A percentile compares a stretch with the other conserved stretches of the same genome.
Conservation (phyloP, 108 stramenopile species). For the Mediolabrus comicus region DNA sequence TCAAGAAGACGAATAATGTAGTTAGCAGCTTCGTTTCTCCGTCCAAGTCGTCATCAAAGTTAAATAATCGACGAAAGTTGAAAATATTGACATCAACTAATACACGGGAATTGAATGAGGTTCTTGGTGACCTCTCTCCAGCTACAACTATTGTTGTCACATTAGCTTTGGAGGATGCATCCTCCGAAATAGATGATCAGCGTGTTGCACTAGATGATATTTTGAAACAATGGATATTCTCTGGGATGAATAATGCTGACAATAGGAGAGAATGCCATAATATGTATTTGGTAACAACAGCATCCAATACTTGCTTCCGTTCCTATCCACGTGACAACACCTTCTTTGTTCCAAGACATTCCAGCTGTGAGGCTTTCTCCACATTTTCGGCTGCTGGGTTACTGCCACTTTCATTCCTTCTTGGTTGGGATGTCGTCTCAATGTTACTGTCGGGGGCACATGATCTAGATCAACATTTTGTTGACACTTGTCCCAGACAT, state of each 20-base stretch:
- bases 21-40: not conserved
- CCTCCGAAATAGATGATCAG: not conserved
- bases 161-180: conserved; percentile 27
- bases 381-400: conserved; percentile 72
- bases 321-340: conserved; percentile 21
- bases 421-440: conserved; percentile 72
- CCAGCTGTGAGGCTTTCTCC: conserved; percentile 69
- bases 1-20: conserved; percentile 24
- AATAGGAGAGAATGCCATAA: not conserved
- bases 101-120: conserved; percentile 51
- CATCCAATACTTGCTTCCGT: not conserved
- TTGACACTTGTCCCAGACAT: conserved; percentile 84
- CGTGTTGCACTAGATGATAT: not conserved
- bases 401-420: conserved; percentile 71
- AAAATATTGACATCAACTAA: conserved; percentile 63
- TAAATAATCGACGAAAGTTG: conserved; percentile 33
- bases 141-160: conserved; percentile 73
- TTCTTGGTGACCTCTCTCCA: conserved; percentile 54
- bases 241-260: conserved; percentile 24
- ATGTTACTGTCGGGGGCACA: conserved; percentile 72
- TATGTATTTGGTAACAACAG: conserved; percentile 63
- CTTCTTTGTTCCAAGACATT: conserved; percentile 69
- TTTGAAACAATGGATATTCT: conserved; percentile 62
- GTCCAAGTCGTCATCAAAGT: not conserved
- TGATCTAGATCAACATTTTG: conserved; percentile 79